Evolutionary conservation across 1,284 basidiomycete genomes (phyloP), one percentile per base, ranked within the genome.

Genomic region (Cryptococcus sp.): DNA sequence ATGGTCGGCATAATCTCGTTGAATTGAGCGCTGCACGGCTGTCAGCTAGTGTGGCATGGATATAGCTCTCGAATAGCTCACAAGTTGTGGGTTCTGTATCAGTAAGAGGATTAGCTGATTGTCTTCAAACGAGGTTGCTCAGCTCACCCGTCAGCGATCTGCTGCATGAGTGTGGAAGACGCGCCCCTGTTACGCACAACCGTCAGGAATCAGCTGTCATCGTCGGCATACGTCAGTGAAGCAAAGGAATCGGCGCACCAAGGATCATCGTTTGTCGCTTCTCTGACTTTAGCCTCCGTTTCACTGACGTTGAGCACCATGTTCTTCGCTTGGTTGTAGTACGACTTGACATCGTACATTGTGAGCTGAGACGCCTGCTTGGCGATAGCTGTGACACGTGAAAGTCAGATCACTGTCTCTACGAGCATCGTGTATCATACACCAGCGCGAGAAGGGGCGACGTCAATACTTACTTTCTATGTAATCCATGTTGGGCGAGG

Each of bases 1-100:
- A 98, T 97, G 72, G 87, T 89, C 2, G 96, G 95, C 93, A 99
- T 98, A 74, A 99, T 93, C 81, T 99, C 96, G 79, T 99, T 99
- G 80, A 99, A 99, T 68, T 95, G 87, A 82, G 95, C 92, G 80
- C 91, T 94, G 73, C 43, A 34, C 0, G n/a, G 48, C 17, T 34
- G 29, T 23, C 29, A 53, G 40, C 49, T 41, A n/a, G n/a, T 13
- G 7, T 19, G 5, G 7, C 16, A 11, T 20, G 23, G 15, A 25
- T 1, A 15, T 39, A 5, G 20, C 19, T 13, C 1, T 5, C 1
- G 19, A 26, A 25, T 38, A 50, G 49, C 60, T 56, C 45, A 73
- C 70, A 69, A 74, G 61, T 72, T 73, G 58, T 75, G 69, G 11
- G 72, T 75, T 10, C 73, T 73, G 52, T 6, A 16, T 15, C 23